phyloP scores from a whole-genome alignment of 495 filamentous ascomycete genomes.

The Penicillium canescens region DNA sequence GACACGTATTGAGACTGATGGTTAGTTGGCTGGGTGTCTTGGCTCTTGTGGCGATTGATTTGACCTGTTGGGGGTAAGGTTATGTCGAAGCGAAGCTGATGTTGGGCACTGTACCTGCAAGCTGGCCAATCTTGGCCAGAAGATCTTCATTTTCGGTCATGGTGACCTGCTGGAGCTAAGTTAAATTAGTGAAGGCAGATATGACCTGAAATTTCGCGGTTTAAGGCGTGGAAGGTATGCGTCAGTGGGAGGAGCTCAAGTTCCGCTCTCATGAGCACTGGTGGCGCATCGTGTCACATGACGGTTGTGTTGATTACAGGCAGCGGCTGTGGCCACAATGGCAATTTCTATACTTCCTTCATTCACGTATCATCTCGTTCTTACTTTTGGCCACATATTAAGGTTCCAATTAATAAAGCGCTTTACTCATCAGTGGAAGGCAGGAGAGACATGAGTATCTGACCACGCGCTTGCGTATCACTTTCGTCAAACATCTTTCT shows the following conservation, averaged over 20 bases:
- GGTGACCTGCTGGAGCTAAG: conserved; percentile 6
- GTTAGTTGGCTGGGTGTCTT: conserved; percentile 40
- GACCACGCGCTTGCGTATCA: too few relatives aligned
- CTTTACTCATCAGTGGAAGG: too few relatives aligned
- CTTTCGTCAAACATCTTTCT: too few relatives aligned
- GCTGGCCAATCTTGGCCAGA: conserved; percentile 69
- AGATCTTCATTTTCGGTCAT: conserved; percentile 79
- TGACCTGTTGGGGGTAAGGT: conserved; percentile 56
- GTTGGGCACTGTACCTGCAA: conserved; percentile 60
- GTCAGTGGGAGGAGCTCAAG: too few relatives aligned
- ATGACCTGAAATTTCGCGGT: neutral
- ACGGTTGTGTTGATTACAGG: neutral
- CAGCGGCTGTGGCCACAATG: too few relatives aligned
- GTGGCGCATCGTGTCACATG: conserved; percentile 21
- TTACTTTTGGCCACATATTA: too few relatives aligned
- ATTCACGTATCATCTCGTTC: too few relatives aligned
- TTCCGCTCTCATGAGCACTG: conserved; percentile 9
- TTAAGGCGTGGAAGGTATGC: conserved; percentile 12
- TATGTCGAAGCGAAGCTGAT: conserved; percentile 15
- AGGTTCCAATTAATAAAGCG: too few relatives aligned
- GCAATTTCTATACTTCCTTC: too few relatives aligned
- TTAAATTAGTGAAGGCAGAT: conserved; percentile 8
- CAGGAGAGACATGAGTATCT: too few relatives aligned
- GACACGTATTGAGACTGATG: conserved; percentile 32
- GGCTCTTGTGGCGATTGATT: conserved; percentile 81